Base-by-base conservation (phyloP, 495 filamentous ascomycete species). In the Aspergillus egyptiacus region DNA sequence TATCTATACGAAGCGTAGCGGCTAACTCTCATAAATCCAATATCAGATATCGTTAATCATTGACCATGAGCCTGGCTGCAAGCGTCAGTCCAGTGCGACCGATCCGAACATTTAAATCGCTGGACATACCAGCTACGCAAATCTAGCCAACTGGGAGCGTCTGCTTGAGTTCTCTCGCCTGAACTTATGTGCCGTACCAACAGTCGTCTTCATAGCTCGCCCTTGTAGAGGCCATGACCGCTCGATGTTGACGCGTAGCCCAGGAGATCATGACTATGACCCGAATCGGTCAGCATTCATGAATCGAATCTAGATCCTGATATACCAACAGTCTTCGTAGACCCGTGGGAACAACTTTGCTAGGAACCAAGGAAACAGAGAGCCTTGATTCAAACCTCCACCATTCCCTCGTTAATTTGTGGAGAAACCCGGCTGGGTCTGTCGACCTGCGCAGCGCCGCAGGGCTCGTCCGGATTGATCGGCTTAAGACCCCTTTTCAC, bases 111-210 rank as follows among this genome's bases (percentile, higher is more conserved):
- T 31, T 15, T 2, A 7, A 6, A 25, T 10, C 31, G 8, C 20
- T 34, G 31, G 17, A 46, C 43, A 18, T 46, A 36, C 43, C 27
- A 22, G 35, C 13, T n/a, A 20, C 31, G 23, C 14, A 44, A 46
- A 6, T 35, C 15, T 46, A 35, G 14, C 19, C 43, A 36, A 24
- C n/a, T 25, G n/a, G 32, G 14, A 17, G 43, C 19, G 17, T 23
- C 9, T 10, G 13, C 23, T 1, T 31, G 23, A 23, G 11, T 30
- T 9, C 24, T 13, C 31, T 19, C 11, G 13, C 25, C 14, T 20
- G 7, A 5, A 32, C 15, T 44, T 19, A 10, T 10, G 2, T 18
- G 41, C 17, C 10, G 9, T 14, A 18, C 19, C 18, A n/a, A n/a
- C n/a, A n/a, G n/a, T n/a, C n/a, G n/a, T n/a, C n/a, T n/a, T n/a